Conservation (phyloP, 2,329 filamentous ascomycete genomes). For the Rugonectria rugulosa region DNA sequence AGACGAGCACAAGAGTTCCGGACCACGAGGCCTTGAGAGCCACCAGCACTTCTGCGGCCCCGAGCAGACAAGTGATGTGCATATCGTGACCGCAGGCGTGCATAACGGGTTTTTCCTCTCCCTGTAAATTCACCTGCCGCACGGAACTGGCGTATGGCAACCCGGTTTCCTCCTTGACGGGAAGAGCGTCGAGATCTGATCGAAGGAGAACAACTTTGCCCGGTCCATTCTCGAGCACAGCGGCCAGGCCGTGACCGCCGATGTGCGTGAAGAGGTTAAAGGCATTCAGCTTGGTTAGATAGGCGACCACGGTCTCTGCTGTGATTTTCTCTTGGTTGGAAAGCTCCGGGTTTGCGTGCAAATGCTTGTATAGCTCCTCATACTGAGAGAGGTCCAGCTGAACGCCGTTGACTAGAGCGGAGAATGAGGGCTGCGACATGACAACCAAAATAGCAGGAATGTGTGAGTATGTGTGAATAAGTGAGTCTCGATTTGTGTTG, state of each 20-base stretch:
- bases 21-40: conserved; percentile 57
- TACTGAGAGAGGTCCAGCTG: no score
- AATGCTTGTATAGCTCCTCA: conserved; percentile 59
- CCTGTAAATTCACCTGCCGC: conserved; percentile 5
- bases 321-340: conserved; percentile 64
- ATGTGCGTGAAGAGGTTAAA: conserved; percentile 55
- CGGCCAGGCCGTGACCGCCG: conserved; percentile 66
- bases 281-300: conserved; percentile 30
- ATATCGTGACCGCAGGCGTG: conserved; percentile 75
- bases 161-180: conserved; percentile 62
- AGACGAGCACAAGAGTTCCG: conserved; percentile 69
- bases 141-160: conserved; percentile 60
- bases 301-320: conserved; percentile 52
- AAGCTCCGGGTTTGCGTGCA: conserved; percentile 67
- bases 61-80: conserved; percentile 67
- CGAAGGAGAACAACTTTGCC: conserved; percentile 65
- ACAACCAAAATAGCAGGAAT: no score
- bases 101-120: conserved; percentile 61
- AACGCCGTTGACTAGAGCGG: no score
- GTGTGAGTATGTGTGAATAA: no score
- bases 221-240: conserved; percentile 61
- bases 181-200: conserved; percentile 69
- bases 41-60: conserved; percentile 59
- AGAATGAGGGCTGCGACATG: no score
- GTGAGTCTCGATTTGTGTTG: no score